Conservation (phyloP, 2,329 filamentous ascomycete genomes). For the Xylariaceae sp. region DNA sequence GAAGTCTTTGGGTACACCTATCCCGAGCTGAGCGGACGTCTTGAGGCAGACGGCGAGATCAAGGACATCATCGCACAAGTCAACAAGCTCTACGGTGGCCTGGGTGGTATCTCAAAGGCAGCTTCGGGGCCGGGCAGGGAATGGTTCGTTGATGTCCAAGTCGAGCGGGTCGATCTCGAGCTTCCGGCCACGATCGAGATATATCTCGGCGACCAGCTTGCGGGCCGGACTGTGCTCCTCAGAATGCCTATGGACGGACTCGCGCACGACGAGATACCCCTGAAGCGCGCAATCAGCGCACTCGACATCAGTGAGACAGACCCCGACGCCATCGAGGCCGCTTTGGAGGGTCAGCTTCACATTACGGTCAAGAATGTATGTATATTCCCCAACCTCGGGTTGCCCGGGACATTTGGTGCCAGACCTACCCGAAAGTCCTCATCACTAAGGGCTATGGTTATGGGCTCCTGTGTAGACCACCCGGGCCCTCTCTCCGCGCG, state of each 20-base stretch:
- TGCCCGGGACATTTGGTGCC: no score
- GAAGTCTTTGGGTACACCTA: slow-evolving; percentile 38
- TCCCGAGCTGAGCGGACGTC: slow-evolving; percentile 43
- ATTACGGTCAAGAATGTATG: slow-evolving; percentile 16
- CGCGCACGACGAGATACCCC: slow-evolving; percentile 28
- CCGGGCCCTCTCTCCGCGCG: no score
- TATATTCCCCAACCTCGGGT: no score
- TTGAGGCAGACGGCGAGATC: slow-evolving; percentile 53
- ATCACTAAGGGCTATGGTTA: no score
- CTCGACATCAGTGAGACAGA: slow-evolving; percentile 3
- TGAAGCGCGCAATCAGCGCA: slow-evolving; percentile 15
- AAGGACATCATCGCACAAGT: slow-evolving; percentile 61
- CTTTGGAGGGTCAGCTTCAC: slow-evolving; percentile 10
- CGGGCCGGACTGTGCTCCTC: slow-evolving; percentile 32
- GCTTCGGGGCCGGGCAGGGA: neutral
- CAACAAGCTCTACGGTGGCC: slow-evolving; percentile 42
- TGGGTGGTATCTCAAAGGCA: neutral
- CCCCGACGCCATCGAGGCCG: slow-evolving; percentile 3
- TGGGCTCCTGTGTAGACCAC: no score
- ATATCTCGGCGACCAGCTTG: slow-evolving; percentile 22
- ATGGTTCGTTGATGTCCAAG: slow-evolving; percentile 29
- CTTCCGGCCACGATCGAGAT: slow-evolving; percentile 34
- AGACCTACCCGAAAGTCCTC: no score
- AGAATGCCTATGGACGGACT: slow-evolving; percentile 31
- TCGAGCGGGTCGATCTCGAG: slow-evolving; percentile 33